Evolutionary conservation across 306 rosid species (phyloP), one percentile per base, ranked within the genome.

Genomic region (Mucuna pruriens): DNA sequence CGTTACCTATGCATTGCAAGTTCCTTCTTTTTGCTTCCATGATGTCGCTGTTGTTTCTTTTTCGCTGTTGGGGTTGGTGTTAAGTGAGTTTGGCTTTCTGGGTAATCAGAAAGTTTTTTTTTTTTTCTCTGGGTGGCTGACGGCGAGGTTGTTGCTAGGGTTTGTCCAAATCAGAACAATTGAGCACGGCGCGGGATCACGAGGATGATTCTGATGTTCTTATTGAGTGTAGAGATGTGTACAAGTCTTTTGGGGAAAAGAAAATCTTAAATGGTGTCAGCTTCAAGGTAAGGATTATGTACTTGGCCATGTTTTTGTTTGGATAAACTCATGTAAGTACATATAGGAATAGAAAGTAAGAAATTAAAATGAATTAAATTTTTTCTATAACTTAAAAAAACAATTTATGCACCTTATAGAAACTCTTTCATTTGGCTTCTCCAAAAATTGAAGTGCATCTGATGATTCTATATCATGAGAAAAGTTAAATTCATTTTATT

Each of bases 161-260:
- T 88, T 89, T 89, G 12, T 85, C 89, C 34, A 84, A 87, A 85
- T 86, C 97, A 55, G 91, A 90, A 82, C 79, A 84, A 45, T 78
- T 90, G 74, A 82, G 80, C 86, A 74, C 85, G 16, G 79, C 49
- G 79, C 74, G 76, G 82, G 91, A 90, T 65, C 79, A 77, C 2
- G 87, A 87, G 68, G 89, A 83, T 44, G 97, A 88, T 76, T 90
- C 97, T 71, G 97, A 92, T 87, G 97, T 91, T 84, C 97, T 96
- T 38, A 90, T 96, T 8, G 99, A 96, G 86, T 96, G 99, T 83
- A 90, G 88, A 90, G 92, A 92, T 5, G 94, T 96, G 34, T 85
- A 90, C 73, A 96, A 96, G 82, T 88, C 99, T 31, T 96, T 96
- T 76, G 99, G 98, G 11, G 99, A 94, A 83, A 96, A 96, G 92